Percentiles rank a stretch among this genome's conserved stretches.
Conservation (phyloP, 1,284 basidiomycete genomes). For the Leucoagaricus sp. region DNA sequence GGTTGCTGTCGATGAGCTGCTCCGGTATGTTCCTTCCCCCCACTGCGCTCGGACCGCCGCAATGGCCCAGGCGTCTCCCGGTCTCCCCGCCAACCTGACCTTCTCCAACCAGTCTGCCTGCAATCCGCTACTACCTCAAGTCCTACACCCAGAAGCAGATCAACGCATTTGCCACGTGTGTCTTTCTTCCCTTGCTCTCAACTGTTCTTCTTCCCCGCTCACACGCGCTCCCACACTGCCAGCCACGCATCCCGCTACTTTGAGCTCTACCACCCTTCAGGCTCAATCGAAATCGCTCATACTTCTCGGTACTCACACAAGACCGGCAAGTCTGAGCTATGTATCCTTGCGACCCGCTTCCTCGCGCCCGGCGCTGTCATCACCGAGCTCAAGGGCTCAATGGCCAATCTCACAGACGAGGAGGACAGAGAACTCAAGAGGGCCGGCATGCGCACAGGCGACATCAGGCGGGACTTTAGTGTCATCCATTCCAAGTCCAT, state of each 20-base stretch:
- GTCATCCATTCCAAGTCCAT: conserved; percentile 89
- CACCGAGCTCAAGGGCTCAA: conserved; percentile 82
- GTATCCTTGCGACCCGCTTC: conserved; percentile 81
- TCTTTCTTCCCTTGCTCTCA: conserved; percentile 28
- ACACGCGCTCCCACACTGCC: conserved; percentile 26
- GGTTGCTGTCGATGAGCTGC: conserved; percentile 71
- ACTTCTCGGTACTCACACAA: conserved; percentile 82
- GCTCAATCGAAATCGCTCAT: conserved; percentile 84
- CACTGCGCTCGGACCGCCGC: conserved; percentile 18
- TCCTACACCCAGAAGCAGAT: conserved; percentile 76
- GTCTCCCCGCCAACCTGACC: conserved; percentile 16
- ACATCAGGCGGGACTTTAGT: conserved; percentile 85
- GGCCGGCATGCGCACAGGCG: conserved; percentile 67
- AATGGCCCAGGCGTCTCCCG: neutral
- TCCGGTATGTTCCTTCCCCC: conserved; percentile 54
- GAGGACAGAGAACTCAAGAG: conserved; percentile 82
- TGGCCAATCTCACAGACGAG: conserved; percentile 81
- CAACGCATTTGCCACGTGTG: conserved; percentile 85
- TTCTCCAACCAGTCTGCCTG: conserved; percentile 52
- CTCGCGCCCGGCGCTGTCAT: conserved; percentile 75
- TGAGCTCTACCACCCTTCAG: conserved; percentile 79
- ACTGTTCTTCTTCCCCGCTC: conserved; percentile 21
- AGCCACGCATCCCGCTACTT: conserved; percentile 87
- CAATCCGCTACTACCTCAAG: conserved; percentile 75
- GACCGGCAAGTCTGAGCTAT: conserved; percentile 89